Evolutionary conservation across 1,139 yeast genomes (phyloP).

Genomic region (Taphrina sp.): DNA sequence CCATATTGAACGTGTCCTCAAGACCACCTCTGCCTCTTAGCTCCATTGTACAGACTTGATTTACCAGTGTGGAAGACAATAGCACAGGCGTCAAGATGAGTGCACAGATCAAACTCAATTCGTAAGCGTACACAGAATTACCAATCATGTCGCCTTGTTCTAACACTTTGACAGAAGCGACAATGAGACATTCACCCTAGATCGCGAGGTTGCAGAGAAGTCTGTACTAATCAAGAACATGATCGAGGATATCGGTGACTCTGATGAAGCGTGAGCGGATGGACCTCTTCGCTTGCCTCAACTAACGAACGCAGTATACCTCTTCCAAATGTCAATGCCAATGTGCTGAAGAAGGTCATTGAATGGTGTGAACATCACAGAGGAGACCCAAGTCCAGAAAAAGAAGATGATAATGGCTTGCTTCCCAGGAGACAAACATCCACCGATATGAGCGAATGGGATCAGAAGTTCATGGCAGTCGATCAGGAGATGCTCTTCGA

Average conservation of each 20-base stretch:
- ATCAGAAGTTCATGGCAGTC: constrained; percentile 87
- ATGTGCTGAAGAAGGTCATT: constrained; percentile 83
- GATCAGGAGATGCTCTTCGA: constrained; percentile 99
- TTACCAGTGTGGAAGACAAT: no score
- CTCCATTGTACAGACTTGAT: no score
- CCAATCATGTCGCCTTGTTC: no score
- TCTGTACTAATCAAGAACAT: constrained; percentile 84
- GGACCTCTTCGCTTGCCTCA: constrained; percentile 48
- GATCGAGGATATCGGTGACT: constrained; percentile 72
- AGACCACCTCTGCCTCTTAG: no score
- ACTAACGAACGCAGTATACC: constrained; percentile 84
- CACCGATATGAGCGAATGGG: constrained; percentile 81
- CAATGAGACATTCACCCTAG: constrained; percentile 47
- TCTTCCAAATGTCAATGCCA: constrained; percentile 45
- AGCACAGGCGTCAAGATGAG: no score
- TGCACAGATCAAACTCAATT: constrained; percentile 19
- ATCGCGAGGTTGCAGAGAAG: constrained; percentile 83
- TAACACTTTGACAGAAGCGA: no score
- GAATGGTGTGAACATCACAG: constrained; percentile 98
- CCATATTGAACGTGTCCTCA: no score
- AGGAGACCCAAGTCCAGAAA: constrained; percentile 51
- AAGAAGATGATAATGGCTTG: constrained; percentile 6
- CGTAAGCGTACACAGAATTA: no score
- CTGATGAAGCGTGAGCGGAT: constrained; percentile 38
- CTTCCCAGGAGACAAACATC: constrained; percentile 48